A percentile compares a stretch with the other conserved stretches of the same genome.
These are phyloP conservation scores for Eucalyptus curtisii DNA, from an alignment of 345 rosid species.

Conservation along the genomic window DNA sequence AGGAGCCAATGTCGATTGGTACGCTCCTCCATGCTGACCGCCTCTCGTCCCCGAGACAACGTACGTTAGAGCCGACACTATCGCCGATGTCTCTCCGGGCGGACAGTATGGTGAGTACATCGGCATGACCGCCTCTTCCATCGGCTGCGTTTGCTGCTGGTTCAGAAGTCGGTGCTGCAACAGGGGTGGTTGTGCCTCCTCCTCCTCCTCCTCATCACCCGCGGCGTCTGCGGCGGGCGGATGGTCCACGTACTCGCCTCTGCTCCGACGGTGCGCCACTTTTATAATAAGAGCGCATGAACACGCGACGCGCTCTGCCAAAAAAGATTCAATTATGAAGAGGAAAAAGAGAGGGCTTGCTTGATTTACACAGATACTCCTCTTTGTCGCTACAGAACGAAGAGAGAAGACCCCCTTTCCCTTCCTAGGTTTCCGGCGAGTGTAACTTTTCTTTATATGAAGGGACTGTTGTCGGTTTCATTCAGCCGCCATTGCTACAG, in stretches of 20 bases:
- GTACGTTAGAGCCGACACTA: slow-evolving; percentile 63
- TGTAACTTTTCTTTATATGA: neutral
- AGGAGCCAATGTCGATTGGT: neutral
- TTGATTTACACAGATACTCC: neutral
- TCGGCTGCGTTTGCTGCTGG: neutral
- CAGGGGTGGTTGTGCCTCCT: neutral
- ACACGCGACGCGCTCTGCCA: neutral
- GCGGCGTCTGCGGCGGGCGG: neutral
- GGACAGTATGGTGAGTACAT: slow-evolving; percentile 22
- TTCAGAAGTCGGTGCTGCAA: neutral
- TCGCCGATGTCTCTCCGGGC: slow-evolving; percentile 49
- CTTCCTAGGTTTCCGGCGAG: neutral
- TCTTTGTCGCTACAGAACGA: neutral
- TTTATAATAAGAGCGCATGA: neutral
- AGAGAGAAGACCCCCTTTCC: neutral
- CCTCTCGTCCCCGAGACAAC: slow-evolving; percentile 36
- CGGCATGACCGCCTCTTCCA: neutral
- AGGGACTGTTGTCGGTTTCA: neutral
- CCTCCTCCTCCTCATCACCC: neutral
- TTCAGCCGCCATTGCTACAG: neutral
- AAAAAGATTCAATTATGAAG: neutral
- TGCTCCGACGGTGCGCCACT: neutral
- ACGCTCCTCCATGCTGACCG: neutral
- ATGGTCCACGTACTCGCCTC: neutral
- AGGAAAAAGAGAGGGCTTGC: neutral